These are phyloP conservation scores for Colletotrichum eleusines DNA, from an alignment of 2,329 filamentous ascomycete genomes.

Conservation along the genomic window DNA sequence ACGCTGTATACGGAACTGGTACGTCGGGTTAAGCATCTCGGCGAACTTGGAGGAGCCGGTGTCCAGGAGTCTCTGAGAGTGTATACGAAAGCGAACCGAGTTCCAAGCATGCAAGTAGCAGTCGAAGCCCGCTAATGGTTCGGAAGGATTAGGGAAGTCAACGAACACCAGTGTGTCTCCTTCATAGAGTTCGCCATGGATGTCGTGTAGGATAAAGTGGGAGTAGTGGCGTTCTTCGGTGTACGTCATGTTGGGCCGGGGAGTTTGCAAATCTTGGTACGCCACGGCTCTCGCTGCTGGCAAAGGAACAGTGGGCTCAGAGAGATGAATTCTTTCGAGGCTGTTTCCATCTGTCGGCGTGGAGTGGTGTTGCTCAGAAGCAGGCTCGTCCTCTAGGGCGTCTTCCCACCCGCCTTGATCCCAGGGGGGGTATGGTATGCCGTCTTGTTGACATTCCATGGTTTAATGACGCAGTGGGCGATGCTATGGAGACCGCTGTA, in stretches of 20 bases:
- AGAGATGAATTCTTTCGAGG: background rate
- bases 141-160: slow-evolving; percentile 50
- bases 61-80: slow-evolving; percentile 59
- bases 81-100: slow-evolving; percentile 57
- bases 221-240: slow-evolving; percentile 17
- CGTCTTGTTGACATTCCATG: slow-evolving; percentile 8
- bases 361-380: background rate
- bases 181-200: slow-evolving; percentile 41
- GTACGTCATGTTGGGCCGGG: slow-evolving; percentile 18
- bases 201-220: slow-evolving; percentile 41
- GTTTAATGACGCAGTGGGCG: background rate
- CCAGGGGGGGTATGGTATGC: too few relatives aligned
- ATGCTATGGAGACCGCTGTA: background rate
- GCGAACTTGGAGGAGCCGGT: slow-evolving; percentile 62
- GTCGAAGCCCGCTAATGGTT: slow-evolving; percentile 44
- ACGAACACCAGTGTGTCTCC: slow-evolving; percentile 62
- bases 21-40: slow-evolving; percentile 57
- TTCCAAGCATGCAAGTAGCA: slow-evolving; percentile 53
- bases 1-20: slow-evolving; percentile 55
- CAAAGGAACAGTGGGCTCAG: background rate
- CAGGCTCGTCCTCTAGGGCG: background rate
- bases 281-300: background rate
- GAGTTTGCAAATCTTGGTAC: background rate
- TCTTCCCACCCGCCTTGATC: background rate
- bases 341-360: background rate